Conservation (phyloP, 169 alveolate genomes). For the Theileria equi region DNA sequence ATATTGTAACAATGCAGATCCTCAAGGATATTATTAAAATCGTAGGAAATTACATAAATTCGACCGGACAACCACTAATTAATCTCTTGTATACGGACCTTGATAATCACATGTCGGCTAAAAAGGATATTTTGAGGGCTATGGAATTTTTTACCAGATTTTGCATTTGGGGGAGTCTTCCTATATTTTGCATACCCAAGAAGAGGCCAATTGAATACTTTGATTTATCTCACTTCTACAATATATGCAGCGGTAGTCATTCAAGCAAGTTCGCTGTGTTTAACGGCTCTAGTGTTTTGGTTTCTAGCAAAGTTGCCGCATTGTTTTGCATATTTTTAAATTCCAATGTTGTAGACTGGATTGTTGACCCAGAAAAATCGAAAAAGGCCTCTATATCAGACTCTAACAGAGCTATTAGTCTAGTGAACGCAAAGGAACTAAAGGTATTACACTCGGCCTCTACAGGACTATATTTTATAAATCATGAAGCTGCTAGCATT, state of each 20-base stretch:
- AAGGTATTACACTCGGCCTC: too few species aligned
- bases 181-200: not conserved
- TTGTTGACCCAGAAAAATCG: too few species aligned
- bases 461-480: not conserved
- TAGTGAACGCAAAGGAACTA: too few species aligned
- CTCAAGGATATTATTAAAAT: not conserved
- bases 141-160: slow-evolving; percentile 8
- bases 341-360: too few species aligned
- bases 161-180: slow-evolving; percentile 7
- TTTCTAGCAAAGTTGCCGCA: too few species aligned
- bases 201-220: not conserved
- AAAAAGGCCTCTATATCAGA: too few species aligned
- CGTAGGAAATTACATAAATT: not conserved
- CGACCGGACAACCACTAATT: slow-evolving; percentile 4
- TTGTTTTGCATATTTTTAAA: too few species aligned
- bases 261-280: too few species aligned
- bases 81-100: not conserved
- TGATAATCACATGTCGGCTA: not conserved
- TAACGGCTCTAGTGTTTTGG: too few species aligned
- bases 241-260: not conserved
- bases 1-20: not conserved
- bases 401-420: too few species aligned
- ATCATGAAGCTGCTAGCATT: not conserved
- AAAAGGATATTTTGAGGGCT: not conserved
- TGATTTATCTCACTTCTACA: slow-evolving; percentile 2